Conservation (phyloP, 1,284 basidiomycete genomes). For the Neolentinus lepideus region DNA sequence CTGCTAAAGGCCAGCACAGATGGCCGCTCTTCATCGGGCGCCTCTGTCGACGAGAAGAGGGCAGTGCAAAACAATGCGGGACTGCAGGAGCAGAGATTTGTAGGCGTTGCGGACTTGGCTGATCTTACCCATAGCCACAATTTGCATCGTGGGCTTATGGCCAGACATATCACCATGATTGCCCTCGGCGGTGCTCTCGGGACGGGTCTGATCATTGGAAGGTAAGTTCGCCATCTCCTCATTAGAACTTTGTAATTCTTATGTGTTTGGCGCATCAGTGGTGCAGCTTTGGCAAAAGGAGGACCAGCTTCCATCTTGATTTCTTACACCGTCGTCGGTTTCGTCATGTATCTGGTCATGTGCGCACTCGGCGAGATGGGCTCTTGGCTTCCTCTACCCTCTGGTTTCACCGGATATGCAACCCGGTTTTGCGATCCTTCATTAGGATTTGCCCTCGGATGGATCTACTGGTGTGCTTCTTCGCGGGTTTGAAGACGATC, state of each 20-base stretch:
- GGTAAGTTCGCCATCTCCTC: not conserved
- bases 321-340: conserved; percentile 46
- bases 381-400: not conserved
- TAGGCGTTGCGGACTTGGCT: not conserved
- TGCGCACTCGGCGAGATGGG: conserved; percentile 29
- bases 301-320: conserved; percentile 46
- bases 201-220: conserved; percentile 75
- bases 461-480: conserved; percentile 20
- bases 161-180: conserved; percentile 69
- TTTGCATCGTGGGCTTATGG: conserved; percentile 56
- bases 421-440: conserved; percentile 44
- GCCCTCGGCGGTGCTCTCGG: conserved; percentile 58
- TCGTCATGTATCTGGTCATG: conserved; percentile 31
- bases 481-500: not conserved
- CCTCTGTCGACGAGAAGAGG: not conserved
- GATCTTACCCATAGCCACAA: not conserved
- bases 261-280: conserved; percentile 16
- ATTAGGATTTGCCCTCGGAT: conserved; percentile 37
- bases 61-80: not conserved
- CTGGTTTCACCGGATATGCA: conserved; percentile 37
- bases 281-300: conserved; percentile 45
- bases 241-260: not conserved
- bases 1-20: not conserved
- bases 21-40: not conserved
- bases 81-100: not conserved